Evolutionary conservation across 495 filamentous ascomycete species (phyloP).

Genomic region (Penicillium manginii): DNA sequence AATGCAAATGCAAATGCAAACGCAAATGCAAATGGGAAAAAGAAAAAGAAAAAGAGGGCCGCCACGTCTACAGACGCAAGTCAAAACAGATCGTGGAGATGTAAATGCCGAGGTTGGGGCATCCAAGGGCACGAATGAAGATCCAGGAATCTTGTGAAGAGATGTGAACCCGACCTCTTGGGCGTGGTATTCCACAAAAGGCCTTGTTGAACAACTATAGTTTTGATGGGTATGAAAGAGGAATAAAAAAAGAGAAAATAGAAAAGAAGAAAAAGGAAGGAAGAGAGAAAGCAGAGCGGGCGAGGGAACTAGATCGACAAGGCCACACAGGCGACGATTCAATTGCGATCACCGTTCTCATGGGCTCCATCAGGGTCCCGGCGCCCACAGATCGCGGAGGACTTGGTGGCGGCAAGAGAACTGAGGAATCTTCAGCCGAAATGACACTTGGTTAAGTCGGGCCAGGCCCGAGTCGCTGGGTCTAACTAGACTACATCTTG

Average conservation of each 20-base stretch:
- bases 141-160: conserved; percentile 27
- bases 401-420: conserved; percentile 21
- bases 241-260: conserved; percentile 22
- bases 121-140: conserved; percentile 22
- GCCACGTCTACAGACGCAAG: conserved; percentile 20
- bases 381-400: conserved; percentile 35
- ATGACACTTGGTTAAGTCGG: conserved; percentile 24
- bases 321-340: conserved; percentile 11
- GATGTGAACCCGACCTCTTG: not conserved
- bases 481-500: not conserved
- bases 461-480: conserved; percentile 14
- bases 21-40: conserved; percentile 1
- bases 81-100: conserved; percentile 23
- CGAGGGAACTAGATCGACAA: conserved; percentile 35
- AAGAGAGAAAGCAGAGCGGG: conserved; percentile 8
- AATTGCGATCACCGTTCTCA: conserved; percentile 31
- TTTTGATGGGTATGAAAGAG: conserved; percentile 37
- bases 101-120: conserved; percentile 32
- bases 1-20: too few species aligned
- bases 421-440: conserved; percentile 46
- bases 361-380: conserved; percentile 35
- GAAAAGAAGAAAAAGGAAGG: conserved; percentile 18
- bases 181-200: too few species aligned
- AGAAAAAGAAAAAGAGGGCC: conserved; percentile 1
- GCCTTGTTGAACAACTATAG: not conserved